Evolutionary conservation across 1,284 basidiomycete genomes (phyloP).

Genomic region (Megacollybia platyphylla): DNA sequence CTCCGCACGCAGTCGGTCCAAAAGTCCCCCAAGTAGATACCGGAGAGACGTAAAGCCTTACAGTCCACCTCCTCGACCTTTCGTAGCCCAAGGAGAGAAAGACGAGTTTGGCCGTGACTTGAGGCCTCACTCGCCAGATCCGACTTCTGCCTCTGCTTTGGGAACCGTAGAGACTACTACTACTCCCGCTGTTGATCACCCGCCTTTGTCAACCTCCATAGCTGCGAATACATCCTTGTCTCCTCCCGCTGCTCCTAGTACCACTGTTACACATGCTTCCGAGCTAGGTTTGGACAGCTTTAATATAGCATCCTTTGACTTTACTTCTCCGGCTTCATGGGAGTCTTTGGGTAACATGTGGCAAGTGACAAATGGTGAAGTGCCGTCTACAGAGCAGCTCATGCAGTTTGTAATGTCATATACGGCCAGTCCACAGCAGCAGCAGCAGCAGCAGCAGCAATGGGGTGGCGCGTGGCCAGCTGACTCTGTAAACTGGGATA

Average conservation of each 20-base stretch:
- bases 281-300: constrained; percentile 47
- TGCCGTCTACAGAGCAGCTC: constrained; percentile 59
- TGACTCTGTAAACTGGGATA: not conserved
- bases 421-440: constrained; percentile 1
- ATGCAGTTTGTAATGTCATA: constrained; percentile 46
- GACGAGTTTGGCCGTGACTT: constrained; percentile 69
- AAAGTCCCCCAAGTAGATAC: constrained; percentile 51
- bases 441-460: constrained; percentile 11
- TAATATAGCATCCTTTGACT: constrained; percentile 58
- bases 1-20: constrained; percentile 49
- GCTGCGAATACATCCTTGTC: constrained; percentile 37
- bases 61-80: constrained; percentile 41
- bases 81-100: constrained; percentile 12
- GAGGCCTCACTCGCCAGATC: constrained; percentile 33
- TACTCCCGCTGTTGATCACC: constrained; percentile 25
- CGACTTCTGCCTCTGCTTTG: constrained; percentile 12
- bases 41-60: constrained; percentile 37
- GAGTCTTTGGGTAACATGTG: constrained; percentile 63
- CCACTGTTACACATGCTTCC: constrained; percentile 14
- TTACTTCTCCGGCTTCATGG: constrained; percentile 58
- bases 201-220: constrained; percentile 38
- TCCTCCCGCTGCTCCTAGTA: constrained; percentile 4
- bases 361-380: constrained; percentile 48
- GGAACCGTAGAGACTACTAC: constrained; percentile 13
- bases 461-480: constrained; percentile 10